A percentile compares a stretch with the other conserved stretches of the same genome.
Conservation (phyloP, 768 basidiomycete species). For the Rubroboletus satanas region DNA sequence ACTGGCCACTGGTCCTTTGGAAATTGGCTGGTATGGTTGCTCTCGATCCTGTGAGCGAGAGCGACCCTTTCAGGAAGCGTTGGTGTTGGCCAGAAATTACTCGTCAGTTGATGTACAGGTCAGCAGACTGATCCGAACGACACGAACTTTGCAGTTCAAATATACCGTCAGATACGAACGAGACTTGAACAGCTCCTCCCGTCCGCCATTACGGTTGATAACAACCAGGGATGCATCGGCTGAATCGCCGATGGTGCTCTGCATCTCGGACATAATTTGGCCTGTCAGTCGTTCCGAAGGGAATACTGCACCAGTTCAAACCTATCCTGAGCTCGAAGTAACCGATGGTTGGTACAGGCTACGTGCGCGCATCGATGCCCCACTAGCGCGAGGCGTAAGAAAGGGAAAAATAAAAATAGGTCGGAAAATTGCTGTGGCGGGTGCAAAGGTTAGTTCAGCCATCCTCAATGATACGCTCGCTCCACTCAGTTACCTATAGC, state of each 20-base stretch:
- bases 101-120: slow-evolving; percentile 85
- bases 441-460: slow-evolving; percentile 61
- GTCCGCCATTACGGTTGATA: slow-evolving; percentile 79
- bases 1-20: slow-evolving; percentile 90
- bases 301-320: slow-evolving; percentile 35
- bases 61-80: slow-evolving; percentile 41
- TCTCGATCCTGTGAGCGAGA: slow-evolving; percentile 62
- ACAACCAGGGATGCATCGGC: slow-evolving; percentile 81
- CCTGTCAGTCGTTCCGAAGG: slow-evolving; percentile 36
- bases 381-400: slow-evolving; percentile 65
- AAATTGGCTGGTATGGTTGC: slow-evolving; percentile 85
- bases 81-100: slow-evolving; percentile 88
- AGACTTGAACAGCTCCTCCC: slow-evolving; percentile 71
- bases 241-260: slow-evolving; percentile 77
- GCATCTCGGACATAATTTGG: slow-evolving; percentile 72
- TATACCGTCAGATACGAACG: slow-evolving; percentile 72
- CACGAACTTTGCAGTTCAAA: neutral
- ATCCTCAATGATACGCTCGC: neutral
- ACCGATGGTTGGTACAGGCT: slow-evolving; percentile 97
- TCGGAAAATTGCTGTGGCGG: slow-evolving; percentile 76
- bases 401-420: slow-evolving; percentile 69
- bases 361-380: slow-evolving; percentile 68
- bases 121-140: slow-evolving; percentile 11
- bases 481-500: slow-evolving; percentile 36
- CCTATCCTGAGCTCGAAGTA: slow-evolving; percentile 72